Conservation (phyloP, 2,329 filamentous ascomycete species). For the Thermoascus crustaceus region DNA sequence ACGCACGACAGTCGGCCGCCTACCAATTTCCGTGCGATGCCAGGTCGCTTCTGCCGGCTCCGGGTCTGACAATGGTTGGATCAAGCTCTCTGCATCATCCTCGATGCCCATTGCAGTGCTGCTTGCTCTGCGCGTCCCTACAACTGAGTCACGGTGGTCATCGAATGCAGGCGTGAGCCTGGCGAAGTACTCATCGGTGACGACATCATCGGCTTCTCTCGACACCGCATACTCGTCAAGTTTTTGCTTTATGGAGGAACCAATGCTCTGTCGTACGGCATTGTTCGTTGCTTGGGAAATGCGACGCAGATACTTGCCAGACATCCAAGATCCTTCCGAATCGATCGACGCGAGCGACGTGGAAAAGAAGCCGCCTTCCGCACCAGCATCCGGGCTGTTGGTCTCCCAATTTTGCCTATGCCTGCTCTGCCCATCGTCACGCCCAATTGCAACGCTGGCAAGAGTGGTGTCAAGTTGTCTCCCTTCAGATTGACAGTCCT, state of each 20-base stretch:
- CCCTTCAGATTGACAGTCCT: conserved; percentile 3
- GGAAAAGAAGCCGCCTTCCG: conserved; percentile 49
- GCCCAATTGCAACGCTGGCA: conserved; percentile 4
- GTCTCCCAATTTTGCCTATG: conserved; percentile 29
- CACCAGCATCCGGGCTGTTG: conserved; percentile 43
- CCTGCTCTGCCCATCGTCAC: conserved; percentile 18
- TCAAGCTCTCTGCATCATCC: conserved; percentile 40
- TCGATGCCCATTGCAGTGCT: conserved; percentile 46
- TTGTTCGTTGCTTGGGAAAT: conserved; percentile 36
- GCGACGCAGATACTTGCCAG: conserved; percentile 55
- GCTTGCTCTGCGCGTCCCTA: conserved; percentile 30
- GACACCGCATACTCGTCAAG: conserved; percentile 39
- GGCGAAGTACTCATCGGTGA: conserved; percentile 68
- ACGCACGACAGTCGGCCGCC: conserved; percentile 58
- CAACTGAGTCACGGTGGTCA: conserved; percentile 29
- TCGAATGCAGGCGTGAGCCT: conserved; percentile 43
- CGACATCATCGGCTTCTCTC: conserved; percentile 50
- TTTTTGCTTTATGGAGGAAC: conserved; percentile 32
- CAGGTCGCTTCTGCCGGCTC: conserved; percentile 33
- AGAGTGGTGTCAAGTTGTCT: neutral
- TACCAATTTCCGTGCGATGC: conserved; percentile 48
- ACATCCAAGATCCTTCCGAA: conserved; percentile 93
- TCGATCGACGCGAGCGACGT: conserved; percentile 90
- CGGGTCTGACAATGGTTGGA: conserved; percentile 10
- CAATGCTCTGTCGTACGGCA: conserved; percentile 33